Base-by-base conservation (phyloP, 805 yeast genomes). In the Blastobotrys peoriensis region DNA sequence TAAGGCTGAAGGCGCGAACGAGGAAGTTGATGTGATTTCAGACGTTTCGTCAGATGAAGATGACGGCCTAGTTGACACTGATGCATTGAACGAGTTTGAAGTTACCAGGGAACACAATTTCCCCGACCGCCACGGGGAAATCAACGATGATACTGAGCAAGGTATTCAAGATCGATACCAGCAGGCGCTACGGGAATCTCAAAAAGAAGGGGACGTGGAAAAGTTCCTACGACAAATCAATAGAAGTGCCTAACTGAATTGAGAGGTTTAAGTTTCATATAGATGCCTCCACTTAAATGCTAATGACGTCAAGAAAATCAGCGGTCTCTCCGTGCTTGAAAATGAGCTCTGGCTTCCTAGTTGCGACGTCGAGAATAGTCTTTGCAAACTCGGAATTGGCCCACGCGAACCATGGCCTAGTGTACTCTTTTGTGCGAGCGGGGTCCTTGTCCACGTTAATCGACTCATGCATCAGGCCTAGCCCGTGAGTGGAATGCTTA, bases 391-490 rank as follows among this genome's bases (percentile, higher is more conserved):
- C 95, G 1, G 91, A 79, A 59, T 86, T 86, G 52, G 91, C 83
- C 95, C 95, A 86, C 3, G 94, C 81, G 66, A 86, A 86, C 95
- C 95, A 86, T 3, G 89, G 76, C 48, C 95, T 67, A 0, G 94
- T 83, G 60, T 62, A 86, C 2, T 65, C 65, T 4, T 36, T 34
- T 5, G 34, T 25, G 9, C n/a, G 33, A 9, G 25, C 30, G 4
- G 18, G 37, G 10, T 45, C 41, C 3, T 72, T 65, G 52, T 79
- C 70, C 4, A 85, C 93, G 44, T 82, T 66, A 3, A 86, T 76
- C 45, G 83, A 74, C 65, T 86, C 95, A 59, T 86, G 95, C 76
- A 86, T 78, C 46, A 86, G 67, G 0, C 95, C 95, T 10, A 85
- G 64, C 0, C 78, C 81, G 2, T 71, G 85, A 0, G 95, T 86